Conservation (phyloP, 129 eudicot species). For the Cynara cardunculus region DNA sequence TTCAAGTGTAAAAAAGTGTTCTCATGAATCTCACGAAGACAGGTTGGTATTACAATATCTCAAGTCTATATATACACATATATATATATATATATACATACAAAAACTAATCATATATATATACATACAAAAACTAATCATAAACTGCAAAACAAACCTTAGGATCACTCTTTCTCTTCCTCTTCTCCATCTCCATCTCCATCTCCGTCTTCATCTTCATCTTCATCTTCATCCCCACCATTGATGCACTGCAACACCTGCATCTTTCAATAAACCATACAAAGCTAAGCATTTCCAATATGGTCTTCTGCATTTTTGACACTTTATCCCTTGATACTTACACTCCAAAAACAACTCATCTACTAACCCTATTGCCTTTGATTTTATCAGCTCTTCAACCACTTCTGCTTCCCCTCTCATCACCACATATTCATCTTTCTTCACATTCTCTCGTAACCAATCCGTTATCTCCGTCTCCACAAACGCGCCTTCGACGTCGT, state of each 20-base stretch:
- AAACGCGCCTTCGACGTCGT: neutral
- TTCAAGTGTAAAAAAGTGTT: too few species aligned
- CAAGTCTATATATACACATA: too few species aligned
- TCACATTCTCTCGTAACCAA: slow-evolving; percentile 60
- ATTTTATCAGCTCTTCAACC: slow-evolving; percentile 55
- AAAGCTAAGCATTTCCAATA: slow-evolving; percentile 51
- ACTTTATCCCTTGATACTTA: slow-evolving; percentile 35
- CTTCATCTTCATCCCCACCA: slow-evolving; percentile 47
- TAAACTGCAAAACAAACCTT: neutral
- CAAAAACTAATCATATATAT: too few species aligned
- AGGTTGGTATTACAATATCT: too few species aligned
- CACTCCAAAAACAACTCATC: slow-evolving; percentile 69
- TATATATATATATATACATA: too few species aligned
- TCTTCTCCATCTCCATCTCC: neutral
- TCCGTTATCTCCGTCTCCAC: slow-evolving; percentile 42
- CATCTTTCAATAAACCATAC: slow-evolving; percentile 52
- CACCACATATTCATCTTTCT: slow-evolving; percentile 61
- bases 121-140: neutral
- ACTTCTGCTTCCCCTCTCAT: slow-evolving; percentile 80
- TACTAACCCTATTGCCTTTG: slow-evolving; percentile 43
- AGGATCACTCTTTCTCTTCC: neutral
- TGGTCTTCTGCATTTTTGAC: slow-evolving; percentile 37
- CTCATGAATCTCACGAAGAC: too few species aligned
- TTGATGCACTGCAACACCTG: slow-evolving; percentile 63
- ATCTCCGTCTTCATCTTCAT: neutral